These are phyloP conservation scores for Pinus tabuliformis DNA, from an alignment of 75 land plant species.

Conservation along the genomic window DNA sequence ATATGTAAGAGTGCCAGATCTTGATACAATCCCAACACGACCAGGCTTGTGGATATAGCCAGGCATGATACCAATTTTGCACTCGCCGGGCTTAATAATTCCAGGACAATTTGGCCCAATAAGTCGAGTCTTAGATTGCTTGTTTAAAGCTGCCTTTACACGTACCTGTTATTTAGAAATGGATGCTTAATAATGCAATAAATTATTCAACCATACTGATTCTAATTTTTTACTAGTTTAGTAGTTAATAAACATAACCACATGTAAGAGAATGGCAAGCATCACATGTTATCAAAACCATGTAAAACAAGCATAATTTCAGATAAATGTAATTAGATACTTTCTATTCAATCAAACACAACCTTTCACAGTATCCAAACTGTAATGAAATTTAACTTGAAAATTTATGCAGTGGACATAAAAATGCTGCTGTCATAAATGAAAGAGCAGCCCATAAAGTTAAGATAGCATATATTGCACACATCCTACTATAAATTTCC, in stretches of 20 bases:
- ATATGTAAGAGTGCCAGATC: slow-evolving; percentile 94
- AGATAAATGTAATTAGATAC: background rate
- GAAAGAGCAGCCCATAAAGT: too few relatives aligned
- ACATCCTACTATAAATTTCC: background rate
- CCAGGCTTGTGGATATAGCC: slow-evolving; percentile 96
- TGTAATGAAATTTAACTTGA: background rate
- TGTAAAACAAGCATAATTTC: background rate
- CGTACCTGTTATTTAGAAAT: slow-evolving; percentile 36
- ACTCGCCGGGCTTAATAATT: slow-evolving; percentile 96
- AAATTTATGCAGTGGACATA: background rate
- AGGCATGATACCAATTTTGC: slow-evolving; percentile 98
- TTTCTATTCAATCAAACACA: background rate
- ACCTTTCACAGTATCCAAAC: background rate
- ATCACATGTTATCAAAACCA: background rate
- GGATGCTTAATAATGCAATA: background rate
- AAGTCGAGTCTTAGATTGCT: slow-evolving; percentile 78
- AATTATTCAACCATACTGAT: background rate
- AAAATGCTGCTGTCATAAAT: background rate
- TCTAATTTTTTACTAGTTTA: background rate
- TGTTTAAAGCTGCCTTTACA: slow-evolving; percentile 87
- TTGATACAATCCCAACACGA: slow-evolving; percentile 85
- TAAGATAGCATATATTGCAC: background rate
- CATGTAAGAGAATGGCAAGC: background rate
- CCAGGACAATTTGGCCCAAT: slow-evolving; percentile 99
- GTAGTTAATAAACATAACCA: too few relatives aligned